Evolutionary conservation across 345 rosid species (phyloP).

Genomic region (Geranium rotundifolium): DNA sequence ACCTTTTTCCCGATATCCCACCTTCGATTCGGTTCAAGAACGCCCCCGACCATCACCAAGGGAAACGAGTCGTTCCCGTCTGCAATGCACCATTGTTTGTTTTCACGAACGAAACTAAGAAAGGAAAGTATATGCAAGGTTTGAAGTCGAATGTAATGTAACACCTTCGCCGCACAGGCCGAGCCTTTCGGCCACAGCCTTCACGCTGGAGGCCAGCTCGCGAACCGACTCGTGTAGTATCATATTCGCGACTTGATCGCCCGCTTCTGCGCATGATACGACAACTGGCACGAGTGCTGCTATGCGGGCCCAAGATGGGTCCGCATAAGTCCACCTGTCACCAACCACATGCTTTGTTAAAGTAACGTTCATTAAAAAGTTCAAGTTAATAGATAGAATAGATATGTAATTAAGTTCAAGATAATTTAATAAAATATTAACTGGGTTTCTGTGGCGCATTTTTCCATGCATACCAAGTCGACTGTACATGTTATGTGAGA

Average conservation of each 20-base stretch:
- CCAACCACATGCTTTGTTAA: too few relatives aligned
- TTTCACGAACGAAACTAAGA: too few relatives aligned
- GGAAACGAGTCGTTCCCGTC: constrained; percentile 52
- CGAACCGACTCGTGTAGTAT: constrained; percentile 45
- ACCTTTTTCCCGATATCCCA: constrained; percentile 72
- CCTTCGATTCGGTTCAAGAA: constrained; percentile 51
- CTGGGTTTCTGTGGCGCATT: not conserved
- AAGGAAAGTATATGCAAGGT: too few relatives aligned
- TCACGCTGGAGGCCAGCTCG: constrained; percentile 63
- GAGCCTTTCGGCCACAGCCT: constrained; percentile 63
- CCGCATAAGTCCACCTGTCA: constrained; percentile 78
- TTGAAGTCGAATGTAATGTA: too few relatives aligned
- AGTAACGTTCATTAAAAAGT: too few relatives aligned
- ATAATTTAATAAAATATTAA: too few relatives aligned
- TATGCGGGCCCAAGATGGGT: constrained; percentile 79
- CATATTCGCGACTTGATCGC: constrained; percentile 52
- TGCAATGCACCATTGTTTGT: constrained; percentile 22
- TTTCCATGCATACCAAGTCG: not conserved
- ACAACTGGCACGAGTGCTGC: constrained; percentile 68
- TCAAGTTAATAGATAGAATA: too few relatives aligned
- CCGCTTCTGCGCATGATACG: constrained; percentile 66
- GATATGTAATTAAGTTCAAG: too few relatives aligned
- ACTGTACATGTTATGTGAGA: too few relatives aligned
- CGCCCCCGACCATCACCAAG: constrained; percentile 75
- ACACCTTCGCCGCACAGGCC: constrained; percentile 53